Conservation (phyloP, 2,329 filamentous ascomycete species). For the Fusarium udum region DNA sequence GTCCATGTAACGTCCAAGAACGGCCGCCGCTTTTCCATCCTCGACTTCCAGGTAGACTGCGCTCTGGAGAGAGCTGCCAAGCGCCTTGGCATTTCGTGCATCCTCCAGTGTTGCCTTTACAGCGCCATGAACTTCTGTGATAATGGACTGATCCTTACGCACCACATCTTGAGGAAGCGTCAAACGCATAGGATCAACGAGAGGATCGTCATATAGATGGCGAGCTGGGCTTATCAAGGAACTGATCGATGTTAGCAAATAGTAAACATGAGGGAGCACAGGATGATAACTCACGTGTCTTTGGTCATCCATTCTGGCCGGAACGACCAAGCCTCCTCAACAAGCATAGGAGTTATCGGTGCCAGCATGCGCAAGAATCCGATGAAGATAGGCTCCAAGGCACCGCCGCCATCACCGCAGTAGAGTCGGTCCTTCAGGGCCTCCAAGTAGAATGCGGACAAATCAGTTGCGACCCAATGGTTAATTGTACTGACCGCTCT, state of each 20-base stretch:
- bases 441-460: constrained; percentile 95
- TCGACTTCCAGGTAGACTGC: constrained; percentile 68
- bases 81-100: constrained; percentile 73
- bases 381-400: constrained; percentile 72
- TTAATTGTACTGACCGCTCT: constrained; percentile 78
- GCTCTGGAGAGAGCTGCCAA: constrained; percentile 85
- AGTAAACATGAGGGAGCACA: neutral
- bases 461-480: constrained; percentile 80
- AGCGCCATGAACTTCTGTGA: constrained; percentile 68
- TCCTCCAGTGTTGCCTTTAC: constrained; percentile 81
- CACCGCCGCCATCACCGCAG: constrained; percentile 75
- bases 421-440: constrained; percentile 92
- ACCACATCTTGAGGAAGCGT: constrained; percentile 51
- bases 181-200: constrained; percentile 54
- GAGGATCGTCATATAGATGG: constrained; percentile 57
- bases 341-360: constrained; percentile 82
- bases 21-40: constrained; percentile 45
- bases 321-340: constrained; percentile 89
- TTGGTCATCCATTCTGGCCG: constrained; percentile 71
- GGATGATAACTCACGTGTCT: constrained; percentile 50
- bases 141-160: constrained; percentile 54
- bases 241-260: constrained; percentile 38
- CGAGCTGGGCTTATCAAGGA: constrained; percentile 53
- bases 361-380: constrained; percentile 81
- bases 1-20: constrained; percentile 53